Conservation (phyloP, 768 basidiomycete genomes). For the Rhizopogon rudus region DNA sequence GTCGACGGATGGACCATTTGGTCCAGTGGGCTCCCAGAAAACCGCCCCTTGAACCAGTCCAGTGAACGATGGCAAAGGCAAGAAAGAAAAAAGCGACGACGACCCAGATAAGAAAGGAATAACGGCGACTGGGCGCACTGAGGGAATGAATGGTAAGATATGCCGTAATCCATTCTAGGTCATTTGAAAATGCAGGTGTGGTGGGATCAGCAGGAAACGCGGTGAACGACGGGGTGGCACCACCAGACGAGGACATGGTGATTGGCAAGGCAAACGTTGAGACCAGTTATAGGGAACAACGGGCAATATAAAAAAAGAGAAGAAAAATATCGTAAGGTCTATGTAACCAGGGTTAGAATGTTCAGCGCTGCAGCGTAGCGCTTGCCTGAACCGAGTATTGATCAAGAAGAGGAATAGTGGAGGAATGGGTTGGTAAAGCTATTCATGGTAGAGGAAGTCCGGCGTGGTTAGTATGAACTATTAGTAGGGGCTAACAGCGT, state of each 20-base stretch:
- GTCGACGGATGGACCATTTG: slow-evolving; percentile 52
- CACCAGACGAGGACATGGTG: slow-evolving; percentile 1
- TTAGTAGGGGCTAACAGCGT: no score
- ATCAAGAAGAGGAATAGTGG: no score
- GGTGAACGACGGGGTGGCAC: slow-evolving; percentile 2
- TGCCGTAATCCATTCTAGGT: slow-evolving; percentile 48
- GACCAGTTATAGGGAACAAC: no score
- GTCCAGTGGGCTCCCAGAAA: slow-evolving; percentile 48
- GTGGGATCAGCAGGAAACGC: slow-evolving; percentile 31
- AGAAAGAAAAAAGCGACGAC: slow-evolving; percentile 38
- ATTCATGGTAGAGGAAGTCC: not conserved
- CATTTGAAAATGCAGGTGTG: slow-evolving; percentile 38
- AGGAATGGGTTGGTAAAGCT: not conserved
- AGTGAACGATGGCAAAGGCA: slow-evolving; percentile 36
- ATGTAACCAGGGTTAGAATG: no score
- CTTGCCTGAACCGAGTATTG: no score
- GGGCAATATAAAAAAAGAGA: no score
- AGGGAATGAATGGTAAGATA: slow-evolving; percentile 56
- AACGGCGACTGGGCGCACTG: slow-evolving; percentile 45
- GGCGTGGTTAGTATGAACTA: no score
- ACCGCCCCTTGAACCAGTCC: slow-evolving; percentile 36
- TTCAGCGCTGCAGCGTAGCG: no score
- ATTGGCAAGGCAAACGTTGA: not conserved
- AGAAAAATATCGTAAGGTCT: no score
- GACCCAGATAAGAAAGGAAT: slow-evolving; percentile 60